Evolutionary conservation across 805 yeast species (phyloP), one percentile per base, ranked within the genome.

Genomic region (Henningerozyma blattae): DNA sequence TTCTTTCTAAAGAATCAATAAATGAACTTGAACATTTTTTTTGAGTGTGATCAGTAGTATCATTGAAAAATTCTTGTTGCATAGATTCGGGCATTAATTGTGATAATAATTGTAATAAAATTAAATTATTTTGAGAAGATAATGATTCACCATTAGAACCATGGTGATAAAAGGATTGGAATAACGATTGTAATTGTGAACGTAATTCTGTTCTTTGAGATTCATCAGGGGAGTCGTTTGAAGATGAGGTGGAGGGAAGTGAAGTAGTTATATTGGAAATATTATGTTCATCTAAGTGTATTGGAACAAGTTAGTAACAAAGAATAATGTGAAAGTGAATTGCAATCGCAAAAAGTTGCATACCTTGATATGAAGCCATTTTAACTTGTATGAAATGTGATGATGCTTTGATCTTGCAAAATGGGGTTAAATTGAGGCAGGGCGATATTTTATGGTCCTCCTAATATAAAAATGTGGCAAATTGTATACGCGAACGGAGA

Each of bases 1-100:
- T 75, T 38, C 97, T 58, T 18, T 85, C 94, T 34, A 87, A 63
- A 0, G 79, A 62, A 48, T 86, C 96, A 5, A 89, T 58, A 46
- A 72, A 84, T 28, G 67, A 68, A 41, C 80, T 81, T 9, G 75
- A 61, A 4, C 84, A 81, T 0, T 91, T 89, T 34, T 57, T 56
- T 16, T 46, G 46, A 17, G 47, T 43, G 10, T 44, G 39, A 26
- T 40, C 42, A 10, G 40, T 37, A 31, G 52, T 39, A 19, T 51
- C 52, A 15, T 49, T 48, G 7, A 57, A 34, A 48, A 48, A 46
- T 37, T 48, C 52, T 30, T 47, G 47, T 30, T 49, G 56, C 27
- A 44, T 15, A 34, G 47, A 18, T 27, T 39, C 47, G 5, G 56
- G 57, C 27, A 45, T 49, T 42, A 34, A 44, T 31, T 34, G 48